Base-by-base conservation (phyloP, 1,284 basidiomycete genomes). In the Phellinidium pouzarii region DNA sequence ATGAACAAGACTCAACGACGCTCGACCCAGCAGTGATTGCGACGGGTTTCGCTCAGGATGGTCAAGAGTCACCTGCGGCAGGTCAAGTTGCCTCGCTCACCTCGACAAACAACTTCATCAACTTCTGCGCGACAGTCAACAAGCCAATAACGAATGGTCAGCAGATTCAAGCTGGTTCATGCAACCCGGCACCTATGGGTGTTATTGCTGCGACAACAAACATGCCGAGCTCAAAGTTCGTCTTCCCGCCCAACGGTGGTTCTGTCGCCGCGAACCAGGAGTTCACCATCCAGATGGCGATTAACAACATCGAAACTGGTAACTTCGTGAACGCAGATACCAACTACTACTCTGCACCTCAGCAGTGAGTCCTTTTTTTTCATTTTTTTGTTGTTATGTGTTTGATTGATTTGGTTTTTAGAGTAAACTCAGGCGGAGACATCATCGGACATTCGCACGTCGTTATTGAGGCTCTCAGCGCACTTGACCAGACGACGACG, bases 21-120 rank as follows among this genome's bases (percentile, higher is more conserved):
- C 72, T 86, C 53, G 73, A 82, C 61, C 74, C 77, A 47, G 58
- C 54, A 27, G 74, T 79, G 48, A 71, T 84, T 61, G 75, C 77
- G 6, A 60, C 62, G 22, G 75, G 73, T 54, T 80, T 82, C 61
- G 70, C 71, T 42, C 71, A 77, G 48, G 60, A 79, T 58, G 80
- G 77, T 55, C 72, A 75, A 59, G 54, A 60, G 25, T 59, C 68
- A 22, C 72, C 72, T 9, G 64, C 68, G 20, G 70, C 66, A 60
- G 76, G 78, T 53, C 79, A 82, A 64, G 76, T 79, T 49, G 63
- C 78, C 3, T 83, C 80, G 9, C 63, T 78, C 49, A 84, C 82
- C 14, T 80, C 78, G 41, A 70, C 69, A 38, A 85, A 87, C 72
- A 86, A 87, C 70, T 87, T 82, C 68, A 84, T 85, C 72, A 82